Base-by-base conservation (phyloP, 371 early-diverging fungal genomes). In the Capillidium rhysosporum region DNA sequence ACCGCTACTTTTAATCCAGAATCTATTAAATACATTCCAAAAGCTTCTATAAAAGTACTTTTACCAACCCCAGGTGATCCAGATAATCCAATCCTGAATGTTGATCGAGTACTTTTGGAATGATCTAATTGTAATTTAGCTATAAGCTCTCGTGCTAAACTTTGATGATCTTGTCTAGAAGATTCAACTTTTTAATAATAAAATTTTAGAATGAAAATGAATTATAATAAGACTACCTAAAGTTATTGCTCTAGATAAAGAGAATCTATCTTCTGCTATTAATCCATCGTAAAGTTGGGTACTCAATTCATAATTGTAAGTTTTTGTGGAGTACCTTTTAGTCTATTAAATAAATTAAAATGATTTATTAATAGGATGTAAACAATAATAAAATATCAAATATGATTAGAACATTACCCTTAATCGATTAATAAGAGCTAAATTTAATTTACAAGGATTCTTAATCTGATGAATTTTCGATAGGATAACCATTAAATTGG, bases 61-160 rank as follows among this genome's bases (percentile, higher is more conserved):
- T 86, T 86, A 1, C 85, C 86, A 8, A 84, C 85, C 0, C 86
- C 86, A 0, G 86, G 86, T 4, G 80, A 65, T 9, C 86, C 86
- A 23, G 79, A 76, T 24, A 85, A 66, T 1, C 84, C 86, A 38
- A 85, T 81, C 29, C 84, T 69, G 59, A 77, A 76, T 23, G 74
- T 69, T 43, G 26, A 49, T 40, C 57, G 14, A 52, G 56, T 0
- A 48, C 38, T 1, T 49, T 51, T 18, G 53, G 57, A 40, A 55
- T 48, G 16, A 12, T 29, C 56, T 10, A 54, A 43, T 24, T 62
- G 62, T 8, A 57, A 55, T 31, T 65, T 53, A 1, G 74, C 61
- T 5, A 75, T 56, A 40, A 59, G 52, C 10, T 71, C 62, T 9
- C 82, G 68, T 5, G 82, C 71, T 45, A 69, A 60, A 68, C 57